Evolutionary conservation across 2,329 filamentous ascomycete species (phyloP).

Genomic region (Curvularia hawaiiensis): DNA sequence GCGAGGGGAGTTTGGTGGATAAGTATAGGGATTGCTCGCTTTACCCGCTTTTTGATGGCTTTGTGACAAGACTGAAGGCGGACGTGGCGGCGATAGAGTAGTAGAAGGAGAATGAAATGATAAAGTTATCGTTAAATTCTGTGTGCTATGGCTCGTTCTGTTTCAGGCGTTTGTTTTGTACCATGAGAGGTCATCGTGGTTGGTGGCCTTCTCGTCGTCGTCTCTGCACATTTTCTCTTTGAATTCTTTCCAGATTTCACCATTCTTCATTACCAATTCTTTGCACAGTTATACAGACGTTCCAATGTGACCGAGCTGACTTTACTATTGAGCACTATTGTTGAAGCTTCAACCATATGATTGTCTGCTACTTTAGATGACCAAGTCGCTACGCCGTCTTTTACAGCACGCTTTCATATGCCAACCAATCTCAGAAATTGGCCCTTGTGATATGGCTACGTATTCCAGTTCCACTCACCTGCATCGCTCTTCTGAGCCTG

Average conservation of each 20-base stretch:
- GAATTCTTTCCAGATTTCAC: neutral
- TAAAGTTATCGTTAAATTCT: neutral
- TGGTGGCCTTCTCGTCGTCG: neutral
- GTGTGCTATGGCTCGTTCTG: neutral
- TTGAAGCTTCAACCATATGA: neutral
- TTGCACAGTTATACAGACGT: neutral
- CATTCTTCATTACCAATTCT: neutral
- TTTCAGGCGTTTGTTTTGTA: neutral
- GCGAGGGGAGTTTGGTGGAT: constrained; percentile 61
- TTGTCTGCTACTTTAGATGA: neutral
- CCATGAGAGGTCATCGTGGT: neutral
- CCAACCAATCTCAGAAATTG: neutral
- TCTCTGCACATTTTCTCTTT: neutral
- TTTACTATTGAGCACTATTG: neutral
- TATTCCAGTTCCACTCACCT: neutral
- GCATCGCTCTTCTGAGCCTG: neutral
- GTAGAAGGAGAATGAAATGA: neutral
- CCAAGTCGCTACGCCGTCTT: neutral
- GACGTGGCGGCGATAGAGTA: constrained; percentile 31
- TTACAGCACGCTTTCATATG: neutral
- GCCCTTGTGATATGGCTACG: neutral
- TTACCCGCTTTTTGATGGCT: constrained; percentile 68
- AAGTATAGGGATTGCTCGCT: constrained; percentile 77
- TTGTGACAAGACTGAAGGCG: constrained; percentile 61
- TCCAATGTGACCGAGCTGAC: neutral